Conservation (phyloP, 2,329 filamentous ascomycete genomes). For the Clathrospora elynae region DNA sequence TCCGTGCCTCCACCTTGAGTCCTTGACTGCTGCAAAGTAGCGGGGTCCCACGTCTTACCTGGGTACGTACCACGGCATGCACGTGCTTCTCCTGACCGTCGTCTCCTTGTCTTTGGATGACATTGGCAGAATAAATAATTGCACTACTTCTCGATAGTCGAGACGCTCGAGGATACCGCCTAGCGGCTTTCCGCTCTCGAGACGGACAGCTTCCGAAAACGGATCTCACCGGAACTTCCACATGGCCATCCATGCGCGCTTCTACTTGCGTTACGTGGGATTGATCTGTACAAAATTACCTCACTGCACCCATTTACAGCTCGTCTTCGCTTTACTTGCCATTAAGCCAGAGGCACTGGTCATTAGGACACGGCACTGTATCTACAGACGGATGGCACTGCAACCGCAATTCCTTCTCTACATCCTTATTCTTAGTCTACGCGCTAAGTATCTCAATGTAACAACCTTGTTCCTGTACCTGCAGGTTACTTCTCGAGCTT, state of each 20-base stretch:
- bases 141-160: constrained; percentile 5
- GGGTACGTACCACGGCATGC: constrained; percentile 8
- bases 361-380: not conserved
- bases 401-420: too few species aligned
- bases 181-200: too few species aligned
- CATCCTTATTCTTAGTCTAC: too few species aligned
- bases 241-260: constrained; percentile 17
- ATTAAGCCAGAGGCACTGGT: not conserved
- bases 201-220: constrained; percentile 9
- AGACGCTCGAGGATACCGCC: too few species aligned
- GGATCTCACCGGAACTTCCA: constrained; percentile 13
- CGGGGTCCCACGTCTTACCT: constrained; percentile 22
- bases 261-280: constrained; percentile 4
- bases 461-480: constrained; percentile 16
- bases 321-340: constrained; percentile 7
- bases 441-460: too few species aligned
- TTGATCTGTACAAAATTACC: constrained; percentile 5
- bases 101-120: constrained; percentile 4
- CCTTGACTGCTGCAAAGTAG: constrained; percentile 7
- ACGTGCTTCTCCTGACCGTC: not conserved
- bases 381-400: constrained; percentile 2
- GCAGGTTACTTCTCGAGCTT: constrained; percentile 7
- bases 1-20: constrained; percentile 22
- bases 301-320: constrained; percentile 3
- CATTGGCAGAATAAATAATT: constrained; percentile 6